Base-by-base conservation (phyloP, 495 filamentous ascomycete species). In the Jackrogersella multiformis region DNA sequence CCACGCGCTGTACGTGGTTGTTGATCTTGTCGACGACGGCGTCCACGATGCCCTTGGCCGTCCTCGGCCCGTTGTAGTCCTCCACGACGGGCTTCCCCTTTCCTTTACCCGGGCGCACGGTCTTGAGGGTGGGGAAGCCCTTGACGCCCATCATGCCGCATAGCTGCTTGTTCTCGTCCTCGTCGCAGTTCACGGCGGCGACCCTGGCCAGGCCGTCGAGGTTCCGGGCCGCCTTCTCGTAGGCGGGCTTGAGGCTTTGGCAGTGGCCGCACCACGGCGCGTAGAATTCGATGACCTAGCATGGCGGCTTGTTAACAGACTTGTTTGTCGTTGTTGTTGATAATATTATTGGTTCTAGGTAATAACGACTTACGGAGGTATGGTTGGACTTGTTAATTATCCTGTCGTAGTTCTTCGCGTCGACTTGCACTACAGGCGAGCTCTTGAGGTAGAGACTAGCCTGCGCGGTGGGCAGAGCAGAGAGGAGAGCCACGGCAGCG, bases 241-340 rank as follows among this genome's bases (percentile, higher is more conserved):
- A 99, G 54, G 92, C 91, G 0, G 95, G 95, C 77, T 97, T 93
- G 66, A 99, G 88, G 77, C 90, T 97, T 76, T 97, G 82, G 80
- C 95, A 99, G 76, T 99, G 96, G 20, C 95, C 95, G 69, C 95
- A 97, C 96, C 91, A 97, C 34, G 92, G 93, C 6, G 92, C 92
- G 71, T 96, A 97, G 82, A 97, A 97, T 78, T 93, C 93, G 76
- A 81, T 76, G 54, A 86, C 80, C 84, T 86, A 51, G 15, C 34
- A 53, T 15, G 66, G 21, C 53, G 48, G 61, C 26, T 7, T 12
- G 18, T 62, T 55, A 62, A 49, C 16, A 38, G 21, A 38, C 9
- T 0, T 5, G 26, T n/a, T n/a, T n/a, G n/a, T n/a, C n/a, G n/a
- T n/a, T n/a, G n/a, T n/a, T n/a, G n/a, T n/a, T n/a, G n/a, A n/a